Evolutionary conservation across 768 basidiomycete genomes (phyloP), one percentile per base, ranked within the genome.

Genomic region (Tricholoma bakamatsutake): DNA sequence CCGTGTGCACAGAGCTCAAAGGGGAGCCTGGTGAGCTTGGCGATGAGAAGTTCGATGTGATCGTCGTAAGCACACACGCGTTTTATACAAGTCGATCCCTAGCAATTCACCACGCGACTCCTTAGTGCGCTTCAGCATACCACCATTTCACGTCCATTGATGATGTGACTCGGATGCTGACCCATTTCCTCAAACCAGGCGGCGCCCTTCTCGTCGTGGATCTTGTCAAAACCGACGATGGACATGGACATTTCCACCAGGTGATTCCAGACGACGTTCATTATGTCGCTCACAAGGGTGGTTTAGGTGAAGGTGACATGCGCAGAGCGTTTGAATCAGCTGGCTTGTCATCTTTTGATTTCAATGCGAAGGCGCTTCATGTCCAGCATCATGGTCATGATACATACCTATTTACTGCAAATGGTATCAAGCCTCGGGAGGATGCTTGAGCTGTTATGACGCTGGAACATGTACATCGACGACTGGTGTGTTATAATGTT

Each of bases 121-220:
- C 24, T 49, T 21, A 13, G 88, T 90, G 87, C 61, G 73, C 78
- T 8, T 73, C 75, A 43, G 74, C 87, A 3, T 90, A 85, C 61
- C 88, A 90, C 57, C 88, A 90, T 62, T 75, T 90, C 57, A 50
- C 69, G 1, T 76, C 76, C 33, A 74, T 83, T 58, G 71, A 74
- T 5, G 71, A 72, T 3, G 77, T 78, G 28, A 89, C 88, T 6
- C 69, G 70, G 13, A 68, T 69, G 2, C 75, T 90, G n/a, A 73
- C 70, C 2, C 70, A 68, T 40, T 82, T 82, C 64, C 71, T 91
- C 59, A 87, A 82, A 56, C 83, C 83, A 0, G 78, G 80, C 1
- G 88, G 85, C 0, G 67, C 70, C 28, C 71, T 90, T 0, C 69
- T 89, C 42, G 79, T 90, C 13, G 67, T 76, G 4, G 88, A 90